Base-by-base conservation (phyloP, 2,329 filamentous ascomycete species). In the Penicillium sclerotigenum region DNA sequence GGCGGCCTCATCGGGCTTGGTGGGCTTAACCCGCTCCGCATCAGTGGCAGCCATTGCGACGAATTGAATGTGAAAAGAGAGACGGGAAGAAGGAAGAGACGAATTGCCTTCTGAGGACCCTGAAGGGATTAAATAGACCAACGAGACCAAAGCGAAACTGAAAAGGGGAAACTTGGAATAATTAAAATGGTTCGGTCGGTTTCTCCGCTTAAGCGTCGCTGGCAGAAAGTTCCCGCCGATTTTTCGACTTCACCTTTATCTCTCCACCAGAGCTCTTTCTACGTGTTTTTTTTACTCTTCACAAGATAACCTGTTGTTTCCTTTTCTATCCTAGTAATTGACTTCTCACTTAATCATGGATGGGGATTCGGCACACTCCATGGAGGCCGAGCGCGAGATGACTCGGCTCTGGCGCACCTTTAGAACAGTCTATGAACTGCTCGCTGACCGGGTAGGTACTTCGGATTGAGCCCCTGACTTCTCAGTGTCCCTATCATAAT, bases 391-490 rank as follows among this genome's bases (percentile, higher is more conserved):
- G 57, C 71, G 69, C 62, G 73, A 76, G 64, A 73, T 75, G 68
- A 81, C 84, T 62, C 86, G 89, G 71, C 85, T 97, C 65, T 99
- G 94, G 93, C 89, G 93, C 75, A 91, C 92, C 67, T 95, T 90
- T 85, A 86, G 87, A 76, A 99, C 94, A 9, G 87, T 91, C 47
- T 91, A 96, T 75, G 90, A 99, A 81, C 96, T 99, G 93, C 88
- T 94, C 66, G 81, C 84, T 59, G 94, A 97, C 75, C 81, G 93
- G 74, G 92, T 96, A 84, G 68, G 88, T 45, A 47, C 43, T 31
- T 22, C 26, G 24, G 56, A 28, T 20, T 22, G 28, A 49, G 36
- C 26, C 50, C 46, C 37, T 47, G 43, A 46, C 54, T 38, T 18
- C 18, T 40, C 22, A 40, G 18, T 37, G 14, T 20, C 22, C 26